These are phyloP conservation scores for Pelagophyceae sp. DNA, from an alignment of 352 stramenopile species.

Conservation along the genomic window DNA sequence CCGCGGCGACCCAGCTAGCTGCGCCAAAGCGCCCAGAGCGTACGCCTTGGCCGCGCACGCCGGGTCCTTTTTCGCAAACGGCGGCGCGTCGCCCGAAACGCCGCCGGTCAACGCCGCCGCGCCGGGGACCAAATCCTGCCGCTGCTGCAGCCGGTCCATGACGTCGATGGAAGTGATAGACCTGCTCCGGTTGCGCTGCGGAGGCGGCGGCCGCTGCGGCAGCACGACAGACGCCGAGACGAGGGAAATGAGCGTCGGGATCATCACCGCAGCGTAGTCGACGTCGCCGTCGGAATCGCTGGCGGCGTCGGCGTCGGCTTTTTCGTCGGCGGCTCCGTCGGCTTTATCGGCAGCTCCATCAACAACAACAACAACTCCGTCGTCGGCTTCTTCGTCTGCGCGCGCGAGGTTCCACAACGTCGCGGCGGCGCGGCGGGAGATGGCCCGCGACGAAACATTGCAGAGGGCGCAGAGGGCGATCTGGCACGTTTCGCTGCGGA, in stretches of 20 bases:
- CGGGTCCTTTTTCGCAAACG: background rate
- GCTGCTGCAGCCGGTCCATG: too few species aligned
- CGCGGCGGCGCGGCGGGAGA: slow-evolving; percentile 6
- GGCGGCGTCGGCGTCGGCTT: too few species aligned
- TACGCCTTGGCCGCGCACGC: slow-evolving; percentile 11
- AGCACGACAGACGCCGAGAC: background rate
- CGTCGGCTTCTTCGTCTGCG: background rate
- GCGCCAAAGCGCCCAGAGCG: slow-evolving; percentile 16
- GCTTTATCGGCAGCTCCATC: too few species aligned
- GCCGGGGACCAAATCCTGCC: background rate
- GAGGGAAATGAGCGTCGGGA: background rate
- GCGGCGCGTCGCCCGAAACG: too few species aligned
- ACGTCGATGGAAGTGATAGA: too few species aligned
- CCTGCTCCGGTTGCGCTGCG: too few species aligned
- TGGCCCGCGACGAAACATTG: background rate
- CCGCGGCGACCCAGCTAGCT: slow-evolving; percentile 11
- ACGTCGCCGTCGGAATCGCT: background rate
- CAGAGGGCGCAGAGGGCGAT: background rate
- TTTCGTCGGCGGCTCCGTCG: too few species aligned
- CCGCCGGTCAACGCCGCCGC: too few species aligned
- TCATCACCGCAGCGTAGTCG: background rate
- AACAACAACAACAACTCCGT: too few species aligned
- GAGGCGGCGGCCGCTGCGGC: too few species aligned
- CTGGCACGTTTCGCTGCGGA: background rate
- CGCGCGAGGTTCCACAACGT: slow-evolving; percentile 23